phyloP scores from a whole-genome alignment of 116 monocot species.

The Cymodocea nodosa region DNA sequence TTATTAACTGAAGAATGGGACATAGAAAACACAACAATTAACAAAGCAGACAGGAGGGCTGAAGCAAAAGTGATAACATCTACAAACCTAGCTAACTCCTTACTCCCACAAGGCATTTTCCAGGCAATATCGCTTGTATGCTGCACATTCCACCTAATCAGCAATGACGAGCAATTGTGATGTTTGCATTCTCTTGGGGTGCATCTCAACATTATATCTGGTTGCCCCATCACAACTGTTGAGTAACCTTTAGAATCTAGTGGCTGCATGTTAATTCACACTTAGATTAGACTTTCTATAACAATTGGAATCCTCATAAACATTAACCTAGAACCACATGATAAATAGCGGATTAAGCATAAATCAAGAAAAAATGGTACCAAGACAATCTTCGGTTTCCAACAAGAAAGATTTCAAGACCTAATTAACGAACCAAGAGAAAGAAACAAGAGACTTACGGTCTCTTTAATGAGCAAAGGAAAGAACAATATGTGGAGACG shows the following conservation, averaged over 20 bases:
- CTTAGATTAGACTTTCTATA: not conserved
- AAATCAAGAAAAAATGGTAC: not conserved
- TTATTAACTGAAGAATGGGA: not conserved
- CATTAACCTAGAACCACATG: not conserved
- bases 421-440: not conserved
- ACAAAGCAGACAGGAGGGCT: conserved; percentile 30
- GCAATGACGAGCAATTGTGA: conserved; percentile 14
- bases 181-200: conserved; percentile 6
- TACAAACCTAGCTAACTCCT: conserved; percentile 21
- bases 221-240: conserved; percentile 20
- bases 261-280: conserved; percentile 18
- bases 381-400: not conserved
- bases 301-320: not conserved
- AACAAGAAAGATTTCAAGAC: not conserved
- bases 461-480: too few relatives aligned
- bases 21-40: conserved; percentile 20
- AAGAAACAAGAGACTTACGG: too few relatives aligned
- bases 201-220: conserved; percentile 22
- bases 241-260: conserved; percentile 30
- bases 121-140: conserved; percentile 9
- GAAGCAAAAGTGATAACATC: conserved; percentile 31
- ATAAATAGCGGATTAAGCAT: not conserved
- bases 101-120: conserved; percentile 40
- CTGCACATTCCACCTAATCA: conserved; percentile 4
- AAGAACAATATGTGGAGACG: too few relatives aligned